Evolutionary conservation across 2,329 filamentous ascomycete genomes (phyloP).

Genomic region (Sporothrix globosa): DNA sequence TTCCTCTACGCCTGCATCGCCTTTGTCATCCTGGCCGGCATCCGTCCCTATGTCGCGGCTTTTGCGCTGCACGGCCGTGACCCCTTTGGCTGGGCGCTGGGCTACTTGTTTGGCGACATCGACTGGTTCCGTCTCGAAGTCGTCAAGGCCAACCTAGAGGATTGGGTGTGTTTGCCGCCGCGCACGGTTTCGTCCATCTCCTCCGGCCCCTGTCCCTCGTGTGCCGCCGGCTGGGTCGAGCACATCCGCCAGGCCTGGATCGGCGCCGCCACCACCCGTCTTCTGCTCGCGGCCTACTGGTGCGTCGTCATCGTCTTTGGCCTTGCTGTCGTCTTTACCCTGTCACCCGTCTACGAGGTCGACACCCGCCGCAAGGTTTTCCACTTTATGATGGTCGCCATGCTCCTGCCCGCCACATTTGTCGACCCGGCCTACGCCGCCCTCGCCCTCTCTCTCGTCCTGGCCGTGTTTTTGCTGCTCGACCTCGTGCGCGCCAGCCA

Average conservation of each 20-base stretch:
- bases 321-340: constrained; percentile 71
- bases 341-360: constrained; percentile 80
- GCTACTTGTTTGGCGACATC: constrained; percentile 84
- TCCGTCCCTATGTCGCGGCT: constrained; percentile 69
- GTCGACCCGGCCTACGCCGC: constrained; percentile 83
- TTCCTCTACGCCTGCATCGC: constrained; percentile 75
- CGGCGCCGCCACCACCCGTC: constrained; percentile 79
- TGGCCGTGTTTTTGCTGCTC: constrained; percentile 83
- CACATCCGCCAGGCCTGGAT: constrained; percentile 65
- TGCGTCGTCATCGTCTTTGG: constrained; percentile 68
- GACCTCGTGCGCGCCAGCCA: constrained; percentile 90
- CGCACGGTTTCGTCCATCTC: not conserved
- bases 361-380: constrained; percentile 97
- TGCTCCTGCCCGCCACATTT: constrained; percentile 86
- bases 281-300: constrained; percentile 77
- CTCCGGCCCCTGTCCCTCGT: constrained; percentile 42
- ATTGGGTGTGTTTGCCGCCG: constrained; percentile 74
- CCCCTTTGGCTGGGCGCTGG: constrained; percentile 88
- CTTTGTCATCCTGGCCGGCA: constrained; percentile 67
- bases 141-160: constrained; percentile 67
- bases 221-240: constrained; percentile 63
- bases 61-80: constrained; percentile 73
- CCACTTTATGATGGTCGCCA: constrained; percentile 96
- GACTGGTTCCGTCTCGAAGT: constrained; percentile 72
- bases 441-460: constrained; percentile 75